Percentiles rank a stretch among this genome's conserved stretches.
Evolutionary conservation across 345 rosid species (phyloP).

Genomic region (Brassica napus): DNA sequence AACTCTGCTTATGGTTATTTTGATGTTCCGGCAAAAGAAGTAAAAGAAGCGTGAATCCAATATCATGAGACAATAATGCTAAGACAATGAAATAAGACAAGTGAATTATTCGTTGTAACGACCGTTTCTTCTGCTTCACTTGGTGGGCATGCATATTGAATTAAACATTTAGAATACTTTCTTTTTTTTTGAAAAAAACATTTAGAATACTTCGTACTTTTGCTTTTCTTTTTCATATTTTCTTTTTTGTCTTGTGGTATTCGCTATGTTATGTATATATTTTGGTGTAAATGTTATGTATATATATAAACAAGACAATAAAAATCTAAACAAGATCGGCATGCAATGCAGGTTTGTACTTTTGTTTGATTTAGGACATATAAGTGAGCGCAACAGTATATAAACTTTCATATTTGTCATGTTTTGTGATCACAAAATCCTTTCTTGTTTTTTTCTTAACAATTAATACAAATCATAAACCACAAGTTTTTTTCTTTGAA

Average conservation of each 20-base stretch:
- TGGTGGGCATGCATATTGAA: conserved; percentile 23
- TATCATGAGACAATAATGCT: conserved; percentile 20
- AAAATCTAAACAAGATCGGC: conserved; percentile 21
- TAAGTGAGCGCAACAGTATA: not conserved
- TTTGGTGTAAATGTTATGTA: not conserved
- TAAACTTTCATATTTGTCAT: not conserved
- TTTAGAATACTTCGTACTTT: not conserved
- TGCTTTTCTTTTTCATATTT: not conserved
- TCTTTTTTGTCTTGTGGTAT: conserved; percentile 19
- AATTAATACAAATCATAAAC: not conserved
- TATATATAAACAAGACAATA: conserved; percentile 23
- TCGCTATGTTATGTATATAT: conserved; percentile 1
- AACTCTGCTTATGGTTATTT: not conserved
- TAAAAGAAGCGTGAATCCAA: conserved; percentile 10
- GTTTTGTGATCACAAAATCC: not conserved
- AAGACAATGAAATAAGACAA: conserved; percentile 10
- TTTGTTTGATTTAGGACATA: not conserved
- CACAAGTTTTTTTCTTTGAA: not conserved
- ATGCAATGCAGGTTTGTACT: conserved; percentile 15
- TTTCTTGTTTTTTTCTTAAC: not conserved
- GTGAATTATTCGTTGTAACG: conserved; percentile 8
- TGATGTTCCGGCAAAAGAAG: not conserved
- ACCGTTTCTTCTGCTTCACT: conserved; percentile 21
- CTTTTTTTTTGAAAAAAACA: not conserved
- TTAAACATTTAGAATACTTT: not conserved